Base-by-base conservation (phyloP, 192 early-diverging fungal species). In the Spizellomyces punctatus region DNA sequence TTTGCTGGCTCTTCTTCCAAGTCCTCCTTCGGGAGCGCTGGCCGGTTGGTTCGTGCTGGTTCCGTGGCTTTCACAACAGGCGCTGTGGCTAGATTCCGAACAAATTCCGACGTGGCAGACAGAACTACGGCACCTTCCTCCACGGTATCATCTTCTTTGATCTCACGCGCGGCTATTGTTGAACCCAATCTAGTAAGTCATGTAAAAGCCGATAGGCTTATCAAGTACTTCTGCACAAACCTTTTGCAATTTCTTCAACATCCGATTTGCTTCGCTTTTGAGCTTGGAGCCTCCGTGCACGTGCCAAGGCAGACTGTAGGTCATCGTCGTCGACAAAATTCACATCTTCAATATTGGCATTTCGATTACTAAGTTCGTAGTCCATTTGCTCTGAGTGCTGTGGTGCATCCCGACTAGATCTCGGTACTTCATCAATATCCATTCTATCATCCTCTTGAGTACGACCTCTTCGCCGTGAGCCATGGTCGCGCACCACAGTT, bases 301-400 rank as follows among this genome's bases (percentile, higher is more conserved):
- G 78, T 0, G 94, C 88, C n/a, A 98, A 77, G 9, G 95, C 93
- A 21, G 78, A 74, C 66, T 96, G 95, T 49, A 98, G 73, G 62
- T 98, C 96, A 69, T 97, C 95, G 73, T 98, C 96, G 69, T 98
- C 96, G 14, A 96, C 94, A 82, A 91, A 90, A 71, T 92, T 95
- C 10, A 86, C 68, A n/a, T 91, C 87, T 36, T 71, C 69, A 52
- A 83, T 57, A 42, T 76, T 58, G 36, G 71, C 50, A 19, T 73
- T 73, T 8, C 62, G 52, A 42, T 78, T 78, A 68, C 80, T 83
- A 43, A 66, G 47, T 10, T 55, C 61, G 69, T 60, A 79, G 54
- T 86, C 76, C 21, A 78, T 74, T 21, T 45, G 42, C 44, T 49
- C 36, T 27, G 46, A 21, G 41, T 46, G 43, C 21, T 42, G 43